Percentiles rank a stretch among this genome's conserved stretches.
Evolutionary conservation across 2,329 filamentous ascomycete genomes (phyloP).

Genomic region (Colletotrichum camelliae): DNA sequence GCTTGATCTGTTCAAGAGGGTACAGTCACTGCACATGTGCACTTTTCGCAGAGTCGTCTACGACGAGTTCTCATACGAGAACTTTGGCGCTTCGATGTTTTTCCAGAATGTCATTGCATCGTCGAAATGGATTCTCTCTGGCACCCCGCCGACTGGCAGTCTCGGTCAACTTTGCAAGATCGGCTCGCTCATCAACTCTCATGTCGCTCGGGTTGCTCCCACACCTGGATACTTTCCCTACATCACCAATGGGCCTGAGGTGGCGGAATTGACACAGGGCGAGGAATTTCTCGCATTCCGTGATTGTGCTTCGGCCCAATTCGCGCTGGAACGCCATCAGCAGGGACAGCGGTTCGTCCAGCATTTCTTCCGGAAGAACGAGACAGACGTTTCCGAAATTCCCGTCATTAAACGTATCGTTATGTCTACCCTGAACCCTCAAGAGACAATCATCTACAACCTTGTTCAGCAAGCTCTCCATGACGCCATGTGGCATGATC

Average conservation of each 20-base stretch:
- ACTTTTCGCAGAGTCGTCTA: constrained; percentile 43
- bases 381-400: constrained; percentile 29
- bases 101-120: constrained; percentile 33
- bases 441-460: constrained; percentile 30
- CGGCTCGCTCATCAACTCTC: constrained; percentile 39
- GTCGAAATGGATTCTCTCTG: constrained; percentile 49
- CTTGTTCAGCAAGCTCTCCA: constrained; percentile 33
- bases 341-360: constrained; percentile 36
- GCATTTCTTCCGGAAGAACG: constrained; percentile 36
- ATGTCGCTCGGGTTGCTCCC: constrained; percentile 41
- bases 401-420: constrained; percentile 27
- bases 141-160: constrained; percentile 42
- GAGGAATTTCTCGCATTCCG: constrained; percentile 38
- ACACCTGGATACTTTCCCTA: constrained; percentile 39
- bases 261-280: constrained; percentile 31
- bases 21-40: constrained; percentile 39
- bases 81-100: constrained; percentile 35
- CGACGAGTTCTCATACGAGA: constrained; percentile 49
- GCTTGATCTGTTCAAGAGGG: constrained; percentile 13
- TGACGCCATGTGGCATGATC: constrained; percentile 30
- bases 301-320: constrained; percentile 36
- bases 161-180: constrained; percentile 41
- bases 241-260: constrained; percentile 37
- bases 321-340: constrained; percentile 38
- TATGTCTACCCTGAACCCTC: constrained; percentile 28